These are phyloP conservation scores for Trametes cubensis DNA, from an alignment of 768 basidiomycete genomes.

Conservation along the genomic window DNA sequence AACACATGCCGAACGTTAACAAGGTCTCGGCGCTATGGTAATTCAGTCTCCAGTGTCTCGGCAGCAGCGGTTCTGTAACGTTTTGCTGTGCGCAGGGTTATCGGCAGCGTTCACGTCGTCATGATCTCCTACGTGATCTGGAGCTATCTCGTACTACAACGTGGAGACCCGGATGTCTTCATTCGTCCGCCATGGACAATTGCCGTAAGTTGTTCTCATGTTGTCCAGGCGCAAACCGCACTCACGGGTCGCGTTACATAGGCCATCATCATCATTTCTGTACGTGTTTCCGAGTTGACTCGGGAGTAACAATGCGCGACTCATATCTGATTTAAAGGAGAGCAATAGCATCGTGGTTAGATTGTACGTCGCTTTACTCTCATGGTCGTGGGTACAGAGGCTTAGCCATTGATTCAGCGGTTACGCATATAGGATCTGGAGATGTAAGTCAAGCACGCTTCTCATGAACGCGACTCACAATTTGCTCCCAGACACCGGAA, in stretches of 20 bases:
- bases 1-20: not conserved
- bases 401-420: not conserved
- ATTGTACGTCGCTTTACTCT: conserved; percentile 7
- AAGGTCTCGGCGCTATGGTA: conserved; percentile 12
- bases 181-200: conserved; percentile 4
- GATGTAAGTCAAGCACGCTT: not conserved
- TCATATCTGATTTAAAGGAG: not conserved
- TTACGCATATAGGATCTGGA: conserved; percentile 19
- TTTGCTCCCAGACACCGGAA: not conserved
- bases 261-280: conserved; percentile 3
- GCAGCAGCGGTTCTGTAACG: not conserved
- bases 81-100: not conserved
- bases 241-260: not conserved
- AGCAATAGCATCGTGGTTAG: conserved; percentile 3
- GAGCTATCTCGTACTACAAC: not conserved
- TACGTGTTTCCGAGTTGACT: not conserved
- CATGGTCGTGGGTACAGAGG: too few species aligned
- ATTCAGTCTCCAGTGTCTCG: not conserved
- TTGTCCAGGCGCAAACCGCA: too few species aligned
- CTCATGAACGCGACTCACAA: not conserved
- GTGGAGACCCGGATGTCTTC: not conserved
- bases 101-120: conserved; percentile 3
- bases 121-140: not conserved
- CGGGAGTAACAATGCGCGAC: not conserved
- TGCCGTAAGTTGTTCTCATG: not conserved